A percentile compares a stretch with the other conserved stretches of the same genome.
These are phyloP conservation scores for Kazachstania sp. DNA, from an alignment of 1,139 yeast genomes.

Conservation along the genomic window DNA sequence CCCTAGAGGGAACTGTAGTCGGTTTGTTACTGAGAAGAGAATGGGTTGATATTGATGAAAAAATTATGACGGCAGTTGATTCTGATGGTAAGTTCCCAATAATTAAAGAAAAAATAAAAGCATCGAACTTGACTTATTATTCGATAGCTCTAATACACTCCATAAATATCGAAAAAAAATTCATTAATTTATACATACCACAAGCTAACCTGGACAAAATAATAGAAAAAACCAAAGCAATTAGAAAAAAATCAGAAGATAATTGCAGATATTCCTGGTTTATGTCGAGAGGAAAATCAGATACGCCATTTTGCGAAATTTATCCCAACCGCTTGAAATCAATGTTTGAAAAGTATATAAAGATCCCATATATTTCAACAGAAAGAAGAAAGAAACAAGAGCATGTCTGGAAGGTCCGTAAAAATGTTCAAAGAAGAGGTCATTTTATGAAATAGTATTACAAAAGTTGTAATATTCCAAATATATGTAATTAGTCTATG, in stretches of 20 bases:
- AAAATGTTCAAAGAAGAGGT: conserved; percentile 52
- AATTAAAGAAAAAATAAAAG: background rate
- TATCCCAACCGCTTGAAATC: conserved; percentile 26
- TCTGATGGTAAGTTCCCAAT: conserved; percentile 13
- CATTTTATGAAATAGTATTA: conserved; percentile 23
- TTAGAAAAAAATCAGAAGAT: conserved; percentile 10
- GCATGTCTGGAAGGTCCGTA: conserved; percentile 53
- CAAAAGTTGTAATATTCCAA: background rate
- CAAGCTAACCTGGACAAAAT: conserved; percentile 2
- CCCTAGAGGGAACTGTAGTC: conserved; percentile 49
- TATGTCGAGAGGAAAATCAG: conserved; percentile 59
- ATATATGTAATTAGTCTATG: background rate
- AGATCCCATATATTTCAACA: conserved; percentile 47
- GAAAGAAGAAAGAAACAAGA: conserved; percentile 39
- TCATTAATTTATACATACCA: conserved; percentile 56
- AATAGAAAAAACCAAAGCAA: conserved; percentile 18
- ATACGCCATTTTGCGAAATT: conserved; percentile 43
- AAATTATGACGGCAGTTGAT: no score
- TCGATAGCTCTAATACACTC: conserved; percentile 57
- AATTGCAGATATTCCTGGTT: conserved; percentile 29
- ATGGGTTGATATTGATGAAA: background rate
- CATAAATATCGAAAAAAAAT: conserved; percentile 36
- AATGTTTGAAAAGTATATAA: conserved; percentile 6
- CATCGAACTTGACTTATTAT: conserved; percentile 20
- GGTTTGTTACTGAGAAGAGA: conserved; percentile 34